These are phyloP conservation scores for Zymoseptoria pseudotritici DNA, from an alignment of 2,329 filamentous ascomycete species.

Conservation along the genomic window DNA sequence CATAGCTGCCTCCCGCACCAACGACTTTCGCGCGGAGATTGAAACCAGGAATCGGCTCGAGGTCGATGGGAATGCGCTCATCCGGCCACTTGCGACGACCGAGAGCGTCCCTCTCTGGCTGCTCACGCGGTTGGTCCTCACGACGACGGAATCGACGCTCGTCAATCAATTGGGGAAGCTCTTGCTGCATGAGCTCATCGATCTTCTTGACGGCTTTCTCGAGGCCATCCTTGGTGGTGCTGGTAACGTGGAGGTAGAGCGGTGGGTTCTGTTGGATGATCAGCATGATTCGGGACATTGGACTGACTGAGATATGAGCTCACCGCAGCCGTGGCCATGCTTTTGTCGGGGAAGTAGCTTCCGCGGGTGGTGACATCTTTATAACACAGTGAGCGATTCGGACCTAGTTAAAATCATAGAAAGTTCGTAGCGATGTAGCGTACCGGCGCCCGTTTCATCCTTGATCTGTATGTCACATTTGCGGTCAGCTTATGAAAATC, in stretches of 20 bases:
- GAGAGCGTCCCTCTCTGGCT: slow-evolving; percentile 81
- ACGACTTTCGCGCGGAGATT: slow-evolving; percentile 95
- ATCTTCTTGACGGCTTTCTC: slow-evolving; percentile 83
- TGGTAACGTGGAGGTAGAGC: slow-evolving; percentile 90
- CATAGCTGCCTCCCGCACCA: slow-evolving; percentile 86
- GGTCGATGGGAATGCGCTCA: slow-evolving; percentile 81
- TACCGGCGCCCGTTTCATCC: slow-evolving; percentile 99
- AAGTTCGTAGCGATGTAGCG: slow-evolving; percentile 49
- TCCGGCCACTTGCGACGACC: slow-evolving; percentile 98
- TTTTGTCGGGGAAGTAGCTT: slow-evolving; percentile 95
- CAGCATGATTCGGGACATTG: background rate
- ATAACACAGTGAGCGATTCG: slow-evolving; percentile 46
- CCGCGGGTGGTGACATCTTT: slow-evolving; percentile 98
- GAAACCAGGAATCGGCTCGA: slow-evolving; percentile 89
- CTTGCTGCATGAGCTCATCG: slow-evolving; percentile 91
- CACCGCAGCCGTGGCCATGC: slow-evolving; percentile 87
- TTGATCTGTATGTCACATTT: slow-evolving; percentile 88
- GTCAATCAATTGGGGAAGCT: slow-evolving; percentile 89
- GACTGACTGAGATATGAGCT: background rate
- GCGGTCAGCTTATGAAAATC: slow-evolving; percentile 91
- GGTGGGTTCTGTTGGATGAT: slow-evolving; percentile 50
- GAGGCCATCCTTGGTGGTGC: slow-evolving; percentile 82
- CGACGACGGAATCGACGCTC: slow-evolving; percentile 84
- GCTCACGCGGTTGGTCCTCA: slow-evolving; percentile 54
- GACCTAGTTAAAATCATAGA: slow-evolving; percentile 42